phyloP scores from a whole-genome alignment of 768 basidiomycete species.

The Termitomyces sp. region DNA sequence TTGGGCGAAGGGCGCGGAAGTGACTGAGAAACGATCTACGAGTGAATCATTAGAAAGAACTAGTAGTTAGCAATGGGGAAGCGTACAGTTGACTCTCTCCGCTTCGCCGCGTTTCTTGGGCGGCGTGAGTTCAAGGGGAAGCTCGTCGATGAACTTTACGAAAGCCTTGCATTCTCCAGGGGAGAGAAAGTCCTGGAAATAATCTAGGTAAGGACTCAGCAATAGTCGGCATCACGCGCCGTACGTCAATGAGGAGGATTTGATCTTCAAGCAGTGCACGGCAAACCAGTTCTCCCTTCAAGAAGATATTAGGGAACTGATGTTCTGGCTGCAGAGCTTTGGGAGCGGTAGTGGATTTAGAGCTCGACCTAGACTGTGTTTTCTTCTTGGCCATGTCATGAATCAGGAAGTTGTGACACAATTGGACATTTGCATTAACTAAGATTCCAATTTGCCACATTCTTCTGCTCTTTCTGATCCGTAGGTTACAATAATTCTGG shows the following conservation, averaged over 20 bases:
- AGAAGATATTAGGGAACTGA: slow-evolving; percentile 34
- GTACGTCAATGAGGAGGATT: slow-evolving; percentile 54
- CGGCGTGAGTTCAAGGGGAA: slow-evolving; percentile 60
- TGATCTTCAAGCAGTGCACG: slow-evolving; percentile 54
- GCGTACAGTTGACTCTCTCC: slow-evolving; percentile 60
- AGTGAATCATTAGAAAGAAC: neutral
- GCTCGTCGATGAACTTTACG: slow-evolving; percentile 50
- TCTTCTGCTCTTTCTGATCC: too few species aligned
- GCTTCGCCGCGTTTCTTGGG: slow-evolving; percentile 73
- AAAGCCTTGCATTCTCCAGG: slow-evolving; percentile 56
- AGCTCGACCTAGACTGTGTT: neutral
- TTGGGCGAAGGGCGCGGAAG: slow-evolving; percentile 52
- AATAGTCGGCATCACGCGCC: slow-evolving; percentile 12
- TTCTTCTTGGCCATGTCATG: slow-evolving; percentile 16
- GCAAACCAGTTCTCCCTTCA: slow-evolving; percentile 41
- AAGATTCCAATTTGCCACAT: too few species aligned
- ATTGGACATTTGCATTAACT: too few species aligned
- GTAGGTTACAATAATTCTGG: too few species aligned
- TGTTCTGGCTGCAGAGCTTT: neutral
- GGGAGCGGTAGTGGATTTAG: neutral
- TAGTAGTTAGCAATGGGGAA: neutral
- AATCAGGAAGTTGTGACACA: too few species aligned
- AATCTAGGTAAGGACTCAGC: slow-evolving; percentile 1
- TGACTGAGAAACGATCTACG: slow-evolving; percentile 57
- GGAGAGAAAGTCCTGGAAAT: slow-evolving; percentile 46